A percentile compares a stretch with the other conserved stretches of the same genome.
phyloP scores from a whole-genome alignment of 257 asterid species.

The Solanum corneliomulleri region DNA sequence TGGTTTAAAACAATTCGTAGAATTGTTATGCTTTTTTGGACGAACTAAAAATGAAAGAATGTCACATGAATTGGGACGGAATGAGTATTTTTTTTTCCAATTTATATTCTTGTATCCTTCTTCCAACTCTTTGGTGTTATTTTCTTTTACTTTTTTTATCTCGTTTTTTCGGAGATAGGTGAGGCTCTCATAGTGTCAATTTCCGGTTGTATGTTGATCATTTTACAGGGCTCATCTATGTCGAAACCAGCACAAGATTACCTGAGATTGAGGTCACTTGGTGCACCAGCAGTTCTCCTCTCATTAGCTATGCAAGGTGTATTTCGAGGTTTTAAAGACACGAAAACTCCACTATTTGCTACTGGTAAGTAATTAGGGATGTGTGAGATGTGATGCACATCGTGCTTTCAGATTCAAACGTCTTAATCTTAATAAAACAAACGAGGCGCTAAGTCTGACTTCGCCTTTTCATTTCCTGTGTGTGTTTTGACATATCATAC shows the following conservation, averaged over 20 bases:
- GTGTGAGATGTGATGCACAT: not conserved
- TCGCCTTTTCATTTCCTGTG: not conserved
- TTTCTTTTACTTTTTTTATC: not conserved
- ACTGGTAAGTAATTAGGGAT: constrained; percentile 25
- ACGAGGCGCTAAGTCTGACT: not conserved
- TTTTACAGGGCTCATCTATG: constrained; percentile 45
- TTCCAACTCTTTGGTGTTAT: not conserved
- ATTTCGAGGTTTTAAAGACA: constrained; percentile 71
- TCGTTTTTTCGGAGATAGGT: not conserved
- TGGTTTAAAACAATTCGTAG: not conserved
- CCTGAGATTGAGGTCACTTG: constrained; percentile 55
- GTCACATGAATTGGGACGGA: not conserved
- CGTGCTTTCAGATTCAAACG: not conserved
- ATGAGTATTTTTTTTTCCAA: not conserved
- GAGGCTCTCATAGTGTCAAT: not conserved
- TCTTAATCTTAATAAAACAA: not conserved
- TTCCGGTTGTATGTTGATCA: not conserved
- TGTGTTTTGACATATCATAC: not conserved
- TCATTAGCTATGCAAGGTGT: constrained; percentile 83
- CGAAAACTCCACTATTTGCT: constrained; percentile 64
- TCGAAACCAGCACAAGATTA: constrained; percentile 47
- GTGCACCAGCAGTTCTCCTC: constrained; percentile 73
- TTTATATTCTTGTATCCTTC: not conserved
- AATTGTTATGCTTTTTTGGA: not conserved
- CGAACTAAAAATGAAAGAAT: not conserved